Evolutionary conservation across 2,329 filamentous ascomycete species (phyloP).

Genomic region (Paecilomyces sp.): DNA sequence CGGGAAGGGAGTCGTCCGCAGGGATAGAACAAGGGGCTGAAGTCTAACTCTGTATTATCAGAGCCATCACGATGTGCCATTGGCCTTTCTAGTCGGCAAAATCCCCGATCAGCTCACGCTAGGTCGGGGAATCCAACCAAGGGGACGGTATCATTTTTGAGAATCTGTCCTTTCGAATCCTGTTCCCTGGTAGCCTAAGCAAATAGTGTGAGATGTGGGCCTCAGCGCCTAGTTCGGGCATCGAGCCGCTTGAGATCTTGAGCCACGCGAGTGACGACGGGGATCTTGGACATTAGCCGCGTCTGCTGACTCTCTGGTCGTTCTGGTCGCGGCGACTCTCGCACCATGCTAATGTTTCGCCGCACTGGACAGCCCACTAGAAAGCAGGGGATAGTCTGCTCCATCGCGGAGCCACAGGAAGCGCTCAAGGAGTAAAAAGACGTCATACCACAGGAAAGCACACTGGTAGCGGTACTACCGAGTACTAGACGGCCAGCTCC

Average conservation of each 20-base stretch:
- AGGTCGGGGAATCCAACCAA: neutral
- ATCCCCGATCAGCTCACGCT: neutral
- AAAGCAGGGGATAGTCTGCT: neutral
- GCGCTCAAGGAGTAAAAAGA: neutral
- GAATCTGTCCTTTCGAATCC: neutral
- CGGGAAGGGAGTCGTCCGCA: neutral
- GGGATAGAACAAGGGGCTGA: slow-evolving; percentile 1
- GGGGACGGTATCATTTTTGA: neutral
- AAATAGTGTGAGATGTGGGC: slow-evolving; percentile 7
- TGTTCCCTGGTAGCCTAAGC: neutral
- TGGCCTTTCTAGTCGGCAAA: neutral
- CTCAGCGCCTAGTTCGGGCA: slow-evolving; percentile 13
- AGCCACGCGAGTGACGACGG: slow-evolving; percentile 14
- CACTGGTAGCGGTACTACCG: neutral
- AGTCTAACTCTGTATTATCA: neutral
- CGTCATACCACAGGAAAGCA: neutral
- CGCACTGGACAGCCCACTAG: neutral
- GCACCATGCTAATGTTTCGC: neutral
- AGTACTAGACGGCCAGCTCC: neutral
- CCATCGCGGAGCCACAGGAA: neutral
- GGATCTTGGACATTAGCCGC: slow-evolving; percentile 1
- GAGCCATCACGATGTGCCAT: neutral
- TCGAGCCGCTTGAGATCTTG: slow-evolving; percentile 10
- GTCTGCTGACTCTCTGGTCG: neutral
- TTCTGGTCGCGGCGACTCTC: neutral